Evolutionary conservation across 352 stramenopile species (phyloP).

Genomic region (Pythium chondricola): DNA sequence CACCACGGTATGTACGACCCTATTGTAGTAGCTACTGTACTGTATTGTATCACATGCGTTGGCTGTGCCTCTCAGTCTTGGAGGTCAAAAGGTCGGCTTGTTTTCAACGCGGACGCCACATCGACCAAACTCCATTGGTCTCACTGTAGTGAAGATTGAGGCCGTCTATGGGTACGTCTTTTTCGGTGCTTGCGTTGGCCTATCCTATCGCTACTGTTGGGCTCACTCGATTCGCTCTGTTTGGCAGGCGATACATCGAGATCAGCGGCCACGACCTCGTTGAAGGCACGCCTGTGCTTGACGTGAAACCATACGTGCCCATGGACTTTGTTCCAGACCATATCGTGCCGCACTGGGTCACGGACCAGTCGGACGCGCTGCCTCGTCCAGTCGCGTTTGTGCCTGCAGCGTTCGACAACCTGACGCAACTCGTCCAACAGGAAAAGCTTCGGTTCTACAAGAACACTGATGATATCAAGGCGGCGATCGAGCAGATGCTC

Average conservation of each 20-base stretch:
- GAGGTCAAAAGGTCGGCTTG: slow-evolving; percentile 87
- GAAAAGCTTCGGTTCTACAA: slow-evolving; percentile 65
- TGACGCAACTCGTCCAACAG: slow-evolving; percentile 35
- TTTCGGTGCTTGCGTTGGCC: background rate
- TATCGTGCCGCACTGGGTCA: slow-evolving; percentile 64
- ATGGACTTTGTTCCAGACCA: slow-evolving; percentile 61
- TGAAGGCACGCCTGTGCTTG: slow-evolving; percentile 95
- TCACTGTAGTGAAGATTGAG: slow-evolving; percentile 90
- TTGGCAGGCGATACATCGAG: slow-evolving; percentile 68
- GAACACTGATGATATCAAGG: slow-evolving; percentile 35
- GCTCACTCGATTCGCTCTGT: background rate
- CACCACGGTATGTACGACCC: slow-evolving; percentile 37
- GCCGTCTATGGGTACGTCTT: slow-evolving; percentile 49
- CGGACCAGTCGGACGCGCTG: slow-evolving; percentile 40
- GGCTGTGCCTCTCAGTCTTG: slow-evolving; percentile 25
- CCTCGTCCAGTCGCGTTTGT: slow-evolving; percentile 51
- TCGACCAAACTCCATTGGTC: slow-evolving; percentile 92
- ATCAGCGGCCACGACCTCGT: slow-evolving; percentile 93
- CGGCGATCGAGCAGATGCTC: slow-evolving; percentile 75
- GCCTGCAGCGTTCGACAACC: slow-evolving; percentile 23
- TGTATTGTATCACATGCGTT: background rate
- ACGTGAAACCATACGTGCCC: slow-evolving; percentile 98
- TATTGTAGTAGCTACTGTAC: background rate
- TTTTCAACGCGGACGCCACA: slow-evolving; percentile 97
- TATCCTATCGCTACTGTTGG: background rate